Evolutionary conservation across 176 grass and related monocot species (phyloP), one percentile per base, ranked within the genome.

Genomic region (Zea mays): DNA sequence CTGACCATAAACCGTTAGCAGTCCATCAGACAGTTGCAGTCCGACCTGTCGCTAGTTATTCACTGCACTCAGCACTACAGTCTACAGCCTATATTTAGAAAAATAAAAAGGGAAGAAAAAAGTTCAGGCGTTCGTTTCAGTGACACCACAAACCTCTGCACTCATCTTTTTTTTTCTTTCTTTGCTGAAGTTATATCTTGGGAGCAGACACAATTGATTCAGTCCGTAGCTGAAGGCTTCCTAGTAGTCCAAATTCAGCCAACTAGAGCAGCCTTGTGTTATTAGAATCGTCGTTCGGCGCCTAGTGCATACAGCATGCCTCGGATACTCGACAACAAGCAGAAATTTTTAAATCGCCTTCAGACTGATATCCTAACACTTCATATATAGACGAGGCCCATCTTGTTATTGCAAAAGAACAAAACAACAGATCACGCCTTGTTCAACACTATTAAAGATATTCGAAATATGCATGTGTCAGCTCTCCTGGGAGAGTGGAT

Each of bases 401-500:
- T 73, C 34, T 73, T 74, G 13, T 49, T 79, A 36, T 74, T 74
- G 38, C n/a, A 67, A 72, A n/a, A 38, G 12, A 71, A 79, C 35
- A 74, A 13, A 64, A 12, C 61, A 79, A 57, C 59, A 39, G 12
- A 84, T 64, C 57, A 64, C 4, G 2, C 19, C n/a, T 10, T 45
- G 35, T 38, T 54, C 6, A 43, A 67, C 15, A 45, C 20, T 12
- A 46, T 21, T 14, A 9, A 19, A 57, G 19, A 85, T 14, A 47
- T 4, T 34, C 4, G 9, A 61, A 48, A 48, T 12, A 9, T 45
- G 44, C 44, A 45, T 45, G n/a, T n/a, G n/a, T n/a, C n/a, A n/a
- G n/a, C n/a, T n/a, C n/a, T n/a, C n/a, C n/a, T n/a, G n/a, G n/a
- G n/a, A n/a, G n/a, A 27, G 27, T 27, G 27, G 27, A 0, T 27